phyloP scores from a whole-genome alignment of 176 grass and related monocot genomes.

The Carex myosuroides region DNA sequence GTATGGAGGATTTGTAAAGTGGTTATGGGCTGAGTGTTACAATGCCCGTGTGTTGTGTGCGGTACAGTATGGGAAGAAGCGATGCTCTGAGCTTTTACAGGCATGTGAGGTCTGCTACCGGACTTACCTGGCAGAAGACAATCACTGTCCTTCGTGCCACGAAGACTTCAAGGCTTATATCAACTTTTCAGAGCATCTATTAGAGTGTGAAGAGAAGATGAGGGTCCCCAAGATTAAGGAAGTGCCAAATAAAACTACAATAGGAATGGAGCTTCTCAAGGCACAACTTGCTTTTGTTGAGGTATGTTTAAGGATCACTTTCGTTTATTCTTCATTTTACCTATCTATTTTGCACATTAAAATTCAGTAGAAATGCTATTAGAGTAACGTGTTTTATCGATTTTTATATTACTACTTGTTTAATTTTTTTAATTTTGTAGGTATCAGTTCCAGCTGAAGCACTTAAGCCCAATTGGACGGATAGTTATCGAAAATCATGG shows the following conservation, averaged over 20 bases:
- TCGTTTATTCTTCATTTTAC: constrained; percentile 17
- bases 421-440: constrained; percentile 30
- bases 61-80: constrained; percentile 57
- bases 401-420: background rate
- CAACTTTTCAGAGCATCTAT: constrained; percentile 52
- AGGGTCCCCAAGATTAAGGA: constrained; percentile 57
- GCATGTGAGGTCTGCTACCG: constrained; percentile 59
- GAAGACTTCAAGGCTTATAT: constrained; percentile 61
- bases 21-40: constrained; percentile 73
- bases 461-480: constrained; percentile 57
- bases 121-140: constrained; percentile 67
- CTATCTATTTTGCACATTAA: constrained; percentile 19
- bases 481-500: constrained; percentile 85
- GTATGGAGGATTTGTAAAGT: constrained; percentile 53
- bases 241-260: constrained; percentile 31
- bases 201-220: constrained; percentile 53
- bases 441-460: constrained; percentile 76
- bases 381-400: constrained; percentile 23
- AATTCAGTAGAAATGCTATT: constrained; percentile 14
- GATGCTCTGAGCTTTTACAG: constrained; percentile 47
- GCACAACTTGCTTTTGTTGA: constrained; percentile 58
- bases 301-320: constrained; percentile 34
- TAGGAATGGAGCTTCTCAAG: constrained; percentile 77
- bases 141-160: constrained; percentile 76
- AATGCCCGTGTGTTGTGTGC: constrained; percentile 33